These are phyloP conservation scores for Trametes punicea DNA, from an alignment of 768 basidiomycete genomes.

Conservation along the genomic window DNA sequence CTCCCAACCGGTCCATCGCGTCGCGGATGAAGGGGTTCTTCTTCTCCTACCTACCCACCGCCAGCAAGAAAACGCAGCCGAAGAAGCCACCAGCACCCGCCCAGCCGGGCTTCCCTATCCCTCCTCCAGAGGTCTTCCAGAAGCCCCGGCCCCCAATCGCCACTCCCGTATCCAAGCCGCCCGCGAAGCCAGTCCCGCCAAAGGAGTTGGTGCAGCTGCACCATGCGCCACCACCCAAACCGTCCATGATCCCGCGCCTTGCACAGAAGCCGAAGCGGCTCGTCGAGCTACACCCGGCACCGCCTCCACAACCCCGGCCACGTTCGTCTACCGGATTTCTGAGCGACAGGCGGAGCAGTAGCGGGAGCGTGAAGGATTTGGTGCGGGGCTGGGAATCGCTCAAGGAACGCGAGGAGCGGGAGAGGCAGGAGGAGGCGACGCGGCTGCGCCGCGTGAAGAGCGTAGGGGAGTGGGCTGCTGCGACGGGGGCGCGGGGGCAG, in stretches of 20 bases:
- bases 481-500: constrained; percentile 2
- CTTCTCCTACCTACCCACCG: constrained; percentile 57
- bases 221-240: constrained; percentile 41
- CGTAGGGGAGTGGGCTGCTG: constrained; percentile 32
- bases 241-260: constrained; percentile 44
- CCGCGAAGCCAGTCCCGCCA: constrained; percentile 46
- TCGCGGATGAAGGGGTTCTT: constrained; percentile 54
- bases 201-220: constrained; percentile 66
- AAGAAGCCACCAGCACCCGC: constrained; percentile 23
- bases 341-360: constrained; percentile 55
- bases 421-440: constrained; percentile 24
- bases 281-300: constrained; percentile 51
- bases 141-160: constrained; percentile 52
- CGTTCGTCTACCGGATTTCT: constrained; percentile 21
- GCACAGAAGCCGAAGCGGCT: constrained; percentile 39
- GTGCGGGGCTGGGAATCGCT: constrained; percentile 58
- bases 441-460: constrained; percentile 33
- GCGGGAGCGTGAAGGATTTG: constrained; percentile 70
- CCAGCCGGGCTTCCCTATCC: constrained; percentile 48
- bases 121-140: constrained; percentile 49
- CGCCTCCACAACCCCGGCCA: constrained; percentile 33
- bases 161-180: constrained; percentile 54
- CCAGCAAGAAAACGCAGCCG: constrained; percentile 38
- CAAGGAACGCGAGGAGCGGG: constrained; percentile 33
- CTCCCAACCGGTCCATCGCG: constrained; percentile 39